Conservation (phyloP, 73 alveolate species). For the Paramecium bursaria region DNA sequence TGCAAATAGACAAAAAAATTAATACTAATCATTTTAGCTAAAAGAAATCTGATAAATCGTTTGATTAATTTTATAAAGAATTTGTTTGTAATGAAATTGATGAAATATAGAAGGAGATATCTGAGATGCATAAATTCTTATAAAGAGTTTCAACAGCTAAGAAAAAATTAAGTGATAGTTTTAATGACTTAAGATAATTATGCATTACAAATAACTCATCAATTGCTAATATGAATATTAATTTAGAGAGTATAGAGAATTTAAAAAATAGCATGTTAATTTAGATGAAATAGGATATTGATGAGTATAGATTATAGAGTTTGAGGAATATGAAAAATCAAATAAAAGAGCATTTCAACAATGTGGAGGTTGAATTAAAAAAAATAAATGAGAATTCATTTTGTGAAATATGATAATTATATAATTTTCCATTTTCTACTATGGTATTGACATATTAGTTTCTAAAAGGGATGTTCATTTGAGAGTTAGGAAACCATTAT, state of each 20-base stretch:
- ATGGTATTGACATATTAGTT: too few relatives aligned
- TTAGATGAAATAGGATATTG: neutral
- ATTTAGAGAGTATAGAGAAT: neutral
- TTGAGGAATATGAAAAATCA: slow-evolving; percentile 21
- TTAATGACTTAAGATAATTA: slow-evolving; percentile 25
- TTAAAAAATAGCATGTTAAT: slow-evolving; percentile 19
- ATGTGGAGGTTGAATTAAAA: slow-evolving; percentile 38
- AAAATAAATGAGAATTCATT: slow-evolving; percentile 35
- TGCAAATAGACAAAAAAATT: neutral
- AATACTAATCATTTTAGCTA: neutral
- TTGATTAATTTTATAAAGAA: slow-evolving; percentile 38
- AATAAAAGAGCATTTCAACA: slow-evolving; percentile 8
- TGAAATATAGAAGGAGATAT: slow-evolving; percentile 7
- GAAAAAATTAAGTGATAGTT: slow-evolving; percentile 34
- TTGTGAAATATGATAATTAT: neutral
- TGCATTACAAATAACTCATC: neutral
- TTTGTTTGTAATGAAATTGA: slow-evolving; percentile 24
- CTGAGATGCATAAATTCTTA: slow-evolving; percentile 18
- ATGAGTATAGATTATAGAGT: neutral
- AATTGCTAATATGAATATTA: neutral
- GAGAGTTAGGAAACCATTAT: too few relatives aligned
- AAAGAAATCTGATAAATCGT: slow-evolving; percentile 1
- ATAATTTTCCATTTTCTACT: neutral
- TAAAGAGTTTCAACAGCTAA: slow-evolving; percentile 38
- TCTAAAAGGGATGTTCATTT: too few relatives aligned